Conservation (phyloP, 2,329 filamentous ascomycete genomes). For the Alternaria rosae region DNA sequence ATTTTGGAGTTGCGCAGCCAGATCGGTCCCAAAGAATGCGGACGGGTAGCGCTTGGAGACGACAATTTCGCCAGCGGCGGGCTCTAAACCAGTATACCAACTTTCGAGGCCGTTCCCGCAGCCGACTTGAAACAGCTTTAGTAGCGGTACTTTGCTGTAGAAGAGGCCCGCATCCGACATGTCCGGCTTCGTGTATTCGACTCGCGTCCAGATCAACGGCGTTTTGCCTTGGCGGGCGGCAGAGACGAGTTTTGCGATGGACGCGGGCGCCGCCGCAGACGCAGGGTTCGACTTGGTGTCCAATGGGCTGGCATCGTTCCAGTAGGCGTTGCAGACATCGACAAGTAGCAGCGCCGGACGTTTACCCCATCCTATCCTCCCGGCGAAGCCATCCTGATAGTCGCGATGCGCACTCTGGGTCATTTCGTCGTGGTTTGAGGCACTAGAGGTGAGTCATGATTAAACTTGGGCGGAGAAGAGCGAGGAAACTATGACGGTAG, state of each 20-base stretch:
- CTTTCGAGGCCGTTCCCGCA: slow-evolving; percentile 51
- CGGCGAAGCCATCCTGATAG: slow-evolving; percentile 45
- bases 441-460: slow-evolving; percentile 12
- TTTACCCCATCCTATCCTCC: slow-evolving; percentile 55
- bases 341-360: slow-evolving; percentile 55
- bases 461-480: background rate
- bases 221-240: slow-evolving; percentile 50
- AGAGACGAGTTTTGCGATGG: slow-evolving; percentile 51
- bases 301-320: slow-evolving; percentile 53
- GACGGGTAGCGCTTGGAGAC: slow-evolving; percentile 56
- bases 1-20: slow-evolving; percentile 51
- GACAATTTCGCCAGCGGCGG: slow-evolving; percentile 44
- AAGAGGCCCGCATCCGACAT: slow-evolving; percentile 58
- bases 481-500: slow-evolving; percentile 10
- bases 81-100: slow-evolving; percentile 52
- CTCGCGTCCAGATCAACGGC: slow-evolving; percentile 56
- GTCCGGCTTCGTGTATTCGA: slow-evolving; percentile 53
- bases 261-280: slow-evolving; percentile 46
- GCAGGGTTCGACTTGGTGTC: slow-evolving; percentile 50
- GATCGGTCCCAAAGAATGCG: slow-evolving; percentile 57
- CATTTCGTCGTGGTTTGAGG: slow-evolving; percentile 25
- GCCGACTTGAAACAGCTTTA: slow-evolving; percentile 53
- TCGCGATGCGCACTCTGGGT: slow-evolving; percentile 13
- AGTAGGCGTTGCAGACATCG: slow-evolving; percentile 59
- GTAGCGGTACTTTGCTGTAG: slow-evolving; percentile 53